These are phyloP conservation scores for Yarrowia deformans DNA, from an alignment of 805 yeast species.

Conservation along the genomic window DNA sequence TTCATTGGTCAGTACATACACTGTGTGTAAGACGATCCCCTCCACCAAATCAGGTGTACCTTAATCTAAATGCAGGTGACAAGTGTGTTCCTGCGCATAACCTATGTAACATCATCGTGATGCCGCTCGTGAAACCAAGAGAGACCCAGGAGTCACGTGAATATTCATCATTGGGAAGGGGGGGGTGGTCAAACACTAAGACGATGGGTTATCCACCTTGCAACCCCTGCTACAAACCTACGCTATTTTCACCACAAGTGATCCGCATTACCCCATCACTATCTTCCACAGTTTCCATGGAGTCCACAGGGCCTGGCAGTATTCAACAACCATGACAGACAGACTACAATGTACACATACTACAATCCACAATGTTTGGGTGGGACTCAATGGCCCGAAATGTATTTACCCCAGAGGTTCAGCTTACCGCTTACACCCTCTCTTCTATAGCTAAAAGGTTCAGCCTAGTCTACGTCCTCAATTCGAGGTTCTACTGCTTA, in stretches of 20 bases:
- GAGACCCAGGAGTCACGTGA: not conserved
- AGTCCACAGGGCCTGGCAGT: too few relatives aligned
- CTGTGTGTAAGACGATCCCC: too few relatives aligned
- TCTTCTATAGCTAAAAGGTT: not conserved
- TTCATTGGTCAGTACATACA: not conserved
- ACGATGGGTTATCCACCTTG: not conserved
- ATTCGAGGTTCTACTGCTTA: too few relatives aligned
- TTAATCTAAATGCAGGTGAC: not conserved
- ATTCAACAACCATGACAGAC: not conserved
- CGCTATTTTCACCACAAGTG: too few relatives aligned
- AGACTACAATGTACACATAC: not conserved
- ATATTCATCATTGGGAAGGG: not conserved
- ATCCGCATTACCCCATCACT: too few relatives aligned
- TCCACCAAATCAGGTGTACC: not conserved
- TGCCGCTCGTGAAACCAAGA: not conserved
- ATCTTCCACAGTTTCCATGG: too few relatives aligned
- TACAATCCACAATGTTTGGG: not conserved
- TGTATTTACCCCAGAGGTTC: constrained; percentile 3
- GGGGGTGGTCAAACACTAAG: too few relatives aligned
- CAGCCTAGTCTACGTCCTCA: not conserved
- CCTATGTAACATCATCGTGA: constrained; percentile 4
- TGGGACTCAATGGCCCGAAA: not conserved
- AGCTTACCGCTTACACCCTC: not conserved
- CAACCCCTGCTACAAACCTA: not conserved
- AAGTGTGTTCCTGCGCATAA: not conserved